phyloP scores from a whole-genome alignment of 306 rosid genomes.

The Cucumis sativus region Cucumber_9930_V3 NC_026660.2:5686001-5686500 shows the following conservation, averaged over 20 bases:
- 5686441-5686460: not conserved
- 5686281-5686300: not conserved
- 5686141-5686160: not conserved
- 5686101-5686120: not conserved
- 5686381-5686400: not conserved
- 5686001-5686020: not conserved
- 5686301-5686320: not conserved
- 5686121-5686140: not conserved
- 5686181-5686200: not conserved
- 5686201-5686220: not conserved
- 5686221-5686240: not conserved
- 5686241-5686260: not conserved
- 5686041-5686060: not conserved
- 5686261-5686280: not conserved
- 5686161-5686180: conserved; percentile 1
- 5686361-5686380: not conserved
- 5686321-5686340: not conserved
- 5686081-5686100: not conserved
- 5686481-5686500: not conserved
- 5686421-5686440: not conserved
- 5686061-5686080: not conserved
- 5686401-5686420: not conserved
- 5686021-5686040: not conserved
- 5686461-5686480: not conserved
- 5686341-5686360: not conserved